Evolutionary conservation across 2,329 filamentous ascomycete species (phyloP).

Genomic region (Verticillium klebahnii): DNA sequence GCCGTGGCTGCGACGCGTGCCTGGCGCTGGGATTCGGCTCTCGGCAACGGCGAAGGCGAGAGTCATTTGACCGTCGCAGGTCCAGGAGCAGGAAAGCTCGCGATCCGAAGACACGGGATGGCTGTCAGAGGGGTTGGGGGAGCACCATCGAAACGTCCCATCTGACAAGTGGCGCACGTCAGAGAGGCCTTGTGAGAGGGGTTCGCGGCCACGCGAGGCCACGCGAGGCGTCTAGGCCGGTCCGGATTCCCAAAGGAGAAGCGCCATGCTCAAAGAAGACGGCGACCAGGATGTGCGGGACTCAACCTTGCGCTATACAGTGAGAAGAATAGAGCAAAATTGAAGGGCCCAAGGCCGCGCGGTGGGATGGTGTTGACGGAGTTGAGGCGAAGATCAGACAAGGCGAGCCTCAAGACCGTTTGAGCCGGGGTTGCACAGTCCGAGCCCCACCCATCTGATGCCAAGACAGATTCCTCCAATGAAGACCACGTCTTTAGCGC

Average conservation of each 20-base stretch:
- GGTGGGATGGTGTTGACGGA: background rate
- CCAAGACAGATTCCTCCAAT: background rate
- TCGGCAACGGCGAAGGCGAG: background rate
- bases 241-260: background rate
- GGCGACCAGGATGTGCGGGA: background rate
- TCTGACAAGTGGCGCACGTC: background rate
- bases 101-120: background rate
- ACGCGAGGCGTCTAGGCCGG: background rate
- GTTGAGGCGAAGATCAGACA: slow-evolving; percentile 3
- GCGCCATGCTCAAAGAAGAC: background rate
- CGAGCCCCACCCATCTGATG: background rate
- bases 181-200: background rate
- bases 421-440: background rate
- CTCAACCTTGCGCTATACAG: background rate
- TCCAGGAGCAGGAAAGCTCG: background rate
- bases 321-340: background rate
- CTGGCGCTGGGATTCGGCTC: background rate
- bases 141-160: background rate
- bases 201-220: background rate
- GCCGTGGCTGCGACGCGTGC: background rate
- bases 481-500: background rate
- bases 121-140: background rate
- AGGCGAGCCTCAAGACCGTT: background rate
- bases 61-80: background rate
- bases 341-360: background rate